phyloP scores from a whole-genome alignment of 345 rosid species.

The Cardamine resedifolia region DNA sequence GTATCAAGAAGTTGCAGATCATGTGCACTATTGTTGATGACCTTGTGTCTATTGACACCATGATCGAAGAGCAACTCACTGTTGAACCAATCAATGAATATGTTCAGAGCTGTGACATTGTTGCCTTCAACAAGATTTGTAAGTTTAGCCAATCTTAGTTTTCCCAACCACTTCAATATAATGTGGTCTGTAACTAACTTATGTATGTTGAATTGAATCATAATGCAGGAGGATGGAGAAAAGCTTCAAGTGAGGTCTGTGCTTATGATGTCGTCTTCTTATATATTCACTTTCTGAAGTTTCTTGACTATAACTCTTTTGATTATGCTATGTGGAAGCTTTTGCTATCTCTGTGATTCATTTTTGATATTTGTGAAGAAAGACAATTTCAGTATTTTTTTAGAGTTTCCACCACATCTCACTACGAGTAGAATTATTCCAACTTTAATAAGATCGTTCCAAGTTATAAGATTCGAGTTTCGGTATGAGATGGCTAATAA shows the following conservation, averaged over 20 bases:
- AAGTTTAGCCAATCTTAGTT: not conserved
- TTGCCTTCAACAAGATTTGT: conserved; percentile 87
- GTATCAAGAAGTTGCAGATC: conserved; percentile 83
- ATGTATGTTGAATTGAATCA: not conserved
- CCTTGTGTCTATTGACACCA: conserved; percentile 68
- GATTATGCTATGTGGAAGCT: not conserved
- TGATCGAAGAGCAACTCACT: conserved; percentile 61
- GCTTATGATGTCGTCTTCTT: not conserved
- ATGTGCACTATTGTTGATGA: conserved; percentile 84
- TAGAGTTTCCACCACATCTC: conserved; percentile 40
- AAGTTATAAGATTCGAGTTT: too few relatives aligned
- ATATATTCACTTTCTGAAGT: not conserved
- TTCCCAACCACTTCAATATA: not conserved
- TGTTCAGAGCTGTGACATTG: conserved; percentile 84
- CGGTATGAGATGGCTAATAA: too few relatives aligned
- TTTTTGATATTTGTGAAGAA: conserved; percentile 9
- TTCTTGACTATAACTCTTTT: not conserved
- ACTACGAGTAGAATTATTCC: conserved; percentile 36
- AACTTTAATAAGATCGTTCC: not conserved
- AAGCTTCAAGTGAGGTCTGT: not conserved
- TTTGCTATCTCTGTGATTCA: not conserved
- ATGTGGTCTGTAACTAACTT: not conserved
- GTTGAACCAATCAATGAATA: conserved; percentile 66
- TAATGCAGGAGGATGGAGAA: conserved; percentile 25
- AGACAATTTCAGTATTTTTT: not conserved